Percentiles rank a stretch among this genome's conserved stretches.
Evolutionary conservation across 352 stramenopile species (phyloP).

Genomic region (Globisporangium polare): DNA sequence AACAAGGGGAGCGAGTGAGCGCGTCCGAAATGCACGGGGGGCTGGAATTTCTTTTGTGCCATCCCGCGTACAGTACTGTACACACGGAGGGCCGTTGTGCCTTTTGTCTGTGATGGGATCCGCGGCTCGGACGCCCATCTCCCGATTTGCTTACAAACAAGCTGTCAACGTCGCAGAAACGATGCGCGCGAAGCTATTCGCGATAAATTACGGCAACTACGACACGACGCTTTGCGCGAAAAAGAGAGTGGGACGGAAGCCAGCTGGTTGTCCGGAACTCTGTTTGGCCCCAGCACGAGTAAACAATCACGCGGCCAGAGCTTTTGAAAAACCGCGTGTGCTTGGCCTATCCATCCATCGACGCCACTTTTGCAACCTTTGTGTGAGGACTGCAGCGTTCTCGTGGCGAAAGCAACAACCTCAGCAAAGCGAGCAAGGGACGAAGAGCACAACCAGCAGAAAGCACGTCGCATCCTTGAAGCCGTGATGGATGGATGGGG

Average conservation of each 20-base stretch:
- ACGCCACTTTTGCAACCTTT: background rate
- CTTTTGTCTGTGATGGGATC: conserved; percentile 8
- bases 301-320: background rate
- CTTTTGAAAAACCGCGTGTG: background rate
- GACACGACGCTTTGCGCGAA: background rate
- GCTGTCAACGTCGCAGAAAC: background rate
- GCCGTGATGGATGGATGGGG: background rate
- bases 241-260: background rate
- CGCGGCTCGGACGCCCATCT: background rate
- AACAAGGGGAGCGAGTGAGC: background rate
- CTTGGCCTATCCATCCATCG: background rate
- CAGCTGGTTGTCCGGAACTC: conserved; percentile 4
- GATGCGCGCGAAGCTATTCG: conserved; percentile 1
- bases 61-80: conserved; percentile 2
- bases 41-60: conserved; percentile 18
- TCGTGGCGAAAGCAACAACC: background rate
- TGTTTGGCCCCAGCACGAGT: background rate
- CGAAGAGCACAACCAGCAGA: background rate
- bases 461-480: background rate
- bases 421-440: background rate
- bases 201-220: conserved; percentile 7
- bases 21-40: background rate
- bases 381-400: background rate
- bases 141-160: background rate
- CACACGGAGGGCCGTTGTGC: background rate